phyloP scores from a whole-genome alignment of 2,329 filamentous ascomycete genomes.

The Paracoccidioides lutzii region DNA sequence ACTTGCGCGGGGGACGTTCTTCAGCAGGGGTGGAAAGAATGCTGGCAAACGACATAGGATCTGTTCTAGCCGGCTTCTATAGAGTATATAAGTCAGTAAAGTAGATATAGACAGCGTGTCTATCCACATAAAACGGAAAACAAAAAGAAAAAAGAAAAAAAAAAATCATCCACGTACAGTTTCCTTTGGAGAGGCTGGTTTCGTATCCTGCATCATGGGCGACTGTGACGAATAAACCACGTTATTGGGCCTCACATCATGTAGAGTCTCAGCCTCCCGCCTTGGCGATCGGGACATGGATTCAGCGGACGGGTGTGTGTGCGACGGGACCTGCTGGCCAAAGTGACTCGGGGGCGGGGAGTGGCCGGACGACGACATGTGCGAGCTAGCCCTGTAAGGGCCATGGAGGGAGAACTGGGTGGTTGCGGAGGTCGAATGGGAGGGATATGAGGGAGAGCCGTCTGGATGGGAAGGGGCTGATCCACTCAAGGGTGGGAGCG shows the following conservation, averaged over 20 bases:
- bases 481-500: constrained; percentile 30
- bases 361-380: constrained; percentile 23
- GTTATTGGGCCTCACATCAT: constrained; percentile 20
- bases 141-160: not conserved
- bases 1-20: constrained; percentile 38
- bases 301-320: constrained; percentile 30
- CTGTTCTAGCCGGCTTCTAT: constrained; percentile 59
- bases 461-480: constrained; percentile 23
- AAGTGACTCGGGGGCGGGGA: constrained; percentile 23
- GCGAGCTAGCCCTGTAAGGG: constrained; percentile 23
- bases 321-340: constrained; percentile 24
- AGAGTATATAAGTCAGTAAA: constrained; percentile 13
- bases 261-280: constrained; percentile 27
- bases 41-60: constrained; percentile 93
- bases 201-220: constrained; percentile 21
- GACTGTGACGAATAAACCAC: constrained; percentile 22
- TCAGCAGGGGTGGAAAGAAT: constrained; percentile 74
- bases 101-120: not conserved
- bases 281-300: constrained; percentile 31
- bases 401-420: constrained; percentile 24
- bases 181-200: constrained; percentile 27
- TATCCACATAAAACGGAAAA: not conserved
- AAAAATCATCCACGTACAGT: constrained; percentile 21
- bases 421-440: constrained; percentile 20
- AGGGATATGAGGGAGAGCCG: constrained; percentile 24